Base-by-base conservation (phyloP, 1,139 yeast genomes). In the Candida sp. region DNA sequence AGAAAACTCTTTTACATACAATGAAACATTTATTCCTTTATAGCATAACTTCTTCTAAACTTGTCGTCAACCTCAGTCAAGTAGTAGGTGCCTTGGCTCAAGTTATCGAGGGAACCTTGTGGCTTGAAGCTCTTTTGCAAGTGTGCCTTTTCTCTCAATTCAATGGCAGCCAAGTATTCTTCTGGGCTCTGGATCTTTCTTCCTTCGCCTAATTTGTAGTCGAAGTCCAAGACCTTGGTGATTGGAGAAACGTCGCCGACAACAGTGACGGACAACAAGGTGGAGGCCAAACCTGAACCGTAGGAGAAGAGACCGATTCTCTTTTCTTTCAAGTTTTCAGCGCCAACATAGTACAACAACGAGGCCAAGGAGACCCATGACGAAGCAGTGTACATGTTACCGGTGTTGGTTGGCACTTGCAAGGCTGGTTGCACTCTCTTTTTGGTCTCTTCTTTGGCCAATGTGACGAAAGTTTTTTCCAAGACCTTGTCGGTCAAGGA, bases 371-470 rank as follows among this genome's bases (percentile, higher is more conserved):
- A 84, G 43, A 96, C 87, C 84, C 91, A 96, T 49, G 92, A 85
- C 42, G 97, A 90, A 57, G 96, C 99, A 46, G 98, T 91, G 82
- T 96, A 96, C 93, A 93, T 90, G 82, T 96, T 96, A 75, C 99
- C 99, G 57, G 97, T 92, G 76, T 94, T 93, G 60, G 98, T 94
- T 65, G 99, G 96, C 45, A 93, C 93, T 60, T 77, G 79, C 70
- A 94, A 79, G 32, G 97, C 85, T 33, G 97, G 96, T 49, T 79
- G 80, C 52, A 96, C 92, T 70, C 93, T 84, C 66, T 80, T 80
- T 58, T 83, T 82, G 56, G 86, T 79, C 59, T 79, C 75, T 56
- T 82, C 86, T 79, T 94, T 93, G 55, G 97, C 85, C 58, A 90
- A 77, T 27, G 84, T 84, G 62, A 94, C 83, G 71, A 94, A 93